These are phyloP conservation scores for Russula vinacea DNA, from an alignment of 768 basidiomycete genomes.

Conservation along the genomic window DNA sequence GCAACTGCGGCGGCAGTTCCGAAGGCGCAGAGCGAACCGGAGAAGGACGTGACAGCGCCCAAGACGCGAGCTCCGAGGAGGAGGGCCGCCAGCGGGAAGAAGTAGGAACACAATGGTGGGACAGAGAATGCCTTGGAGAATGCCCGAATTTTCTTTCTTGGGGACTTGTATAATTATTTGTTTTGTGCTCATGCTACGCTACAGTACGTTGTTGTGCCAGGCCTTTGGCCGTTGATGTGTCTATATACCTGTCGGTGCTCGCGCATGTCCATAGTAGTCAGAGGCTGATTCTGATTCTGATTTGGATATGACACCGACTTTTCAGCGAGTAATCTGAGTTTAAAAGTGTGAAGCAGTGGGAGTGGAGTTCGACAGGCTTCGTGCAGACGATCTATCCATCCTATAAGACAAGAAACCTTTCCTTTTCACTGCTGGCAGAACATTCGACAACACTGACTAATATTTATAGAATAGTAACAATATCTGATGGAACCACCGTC, in stretches of 20 bases:
- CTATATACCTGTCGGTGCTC: not conserved
- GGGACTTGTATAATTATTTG: not conserved
- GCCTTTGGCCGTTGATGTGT: not conserved
- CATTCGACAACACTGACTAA: no score
- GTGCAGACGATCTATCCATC: no score
- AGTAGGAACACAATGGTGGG: slow-evolving; percentile 4
- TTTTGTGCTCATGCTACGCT: not conserved
- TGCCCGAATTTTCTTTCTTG: not conserved
- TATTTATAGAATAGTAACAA: no score
- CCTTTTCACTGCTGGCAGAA: no score
- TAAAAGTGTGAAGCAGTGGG: no score
- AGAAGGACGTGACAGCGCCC: slow-evolving; percentile 24
- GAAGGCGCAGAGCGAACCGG: slow-evolving; percentile 28
- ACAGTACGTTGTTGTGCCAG: not conserved
- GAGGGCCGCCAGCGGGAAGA: slow-evolving; percentile 23
- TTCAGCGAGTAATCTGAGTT: no score
- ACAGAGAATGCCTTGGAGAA: not conserved
- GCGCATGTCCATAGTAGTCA: not conserved
- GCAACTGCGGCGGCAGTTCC: slow-evolving; percentile 8
- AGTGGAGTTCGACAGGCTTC: no score
- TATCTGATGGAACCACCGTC: no score
- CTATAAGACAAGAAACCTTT: no score
- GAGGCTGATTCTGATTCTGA: not conserved
- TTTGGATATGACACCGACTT: no score
- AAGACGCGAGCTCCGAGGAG: slow-evolving; percentile 30